Base-by-base conservation (phyloP, 2,329 filamentous ascomycete species). In the Sporothrix brunneoviolacea region DNA sequence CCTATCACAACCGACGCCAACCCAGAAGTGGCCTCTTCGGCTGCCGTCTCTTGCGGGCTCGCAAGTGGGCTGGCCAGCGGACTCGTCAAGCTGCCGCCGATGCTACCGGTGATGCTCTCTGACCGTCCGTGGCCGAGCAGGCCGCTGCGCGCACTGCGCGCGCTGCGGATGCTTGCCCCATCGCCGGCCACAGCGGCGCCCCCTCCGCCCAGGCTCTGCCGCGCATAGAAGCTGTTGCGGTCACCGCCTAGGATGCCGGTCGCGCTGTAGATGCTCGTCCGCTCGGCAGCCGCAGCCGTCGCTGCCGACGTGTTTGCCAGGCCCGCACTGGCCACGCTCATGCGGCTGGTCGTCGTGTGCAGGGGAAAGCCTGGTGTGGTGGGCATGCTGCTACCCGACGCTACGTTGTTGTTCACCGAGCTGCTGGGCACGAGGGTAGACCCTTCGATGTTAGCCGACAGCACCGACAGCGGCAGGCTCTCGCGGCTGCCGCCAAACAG, bases 401-500 rank as follows among this genome's bases (percentile, higher is more conserved):
- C 64, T 49, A 69, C 68, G 30, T 63, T 58, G 18, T 18, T 18
- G 24, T 22, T 27, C 16, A 21, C 70, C 66, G 41, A 84, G 79
- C 40, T 84, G 71, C 61, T 83, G 88, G 53, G 82, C 79, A 38
- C 49, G 18, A 48, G 24, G n/a, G 38, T 39, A 70, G 68, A 62
- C 57, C 18, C 68, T 33, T 85, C 82, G 30, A 85, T 72, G 61
- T 83, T 89, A 52, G 82, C 79, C 61, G 85, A 89, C 32, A 93
- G 74, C 6, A 91, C 82, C 61, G 85, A 90, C 22, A 93, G 72
- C 0, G 88, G 88, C 2, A 93, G 74, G 38, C 82, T 87, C 66
- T 93, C 88, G 54, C 87, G 82, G 60, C 84, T 89, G 38, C 87
- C 87, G 39, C 88, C 88, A 75, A 86, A 93, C 4, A 91, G 74